Base-by-base conservation (phyloP, 805 yeast species). In the Ogataea corticis region DNA sequence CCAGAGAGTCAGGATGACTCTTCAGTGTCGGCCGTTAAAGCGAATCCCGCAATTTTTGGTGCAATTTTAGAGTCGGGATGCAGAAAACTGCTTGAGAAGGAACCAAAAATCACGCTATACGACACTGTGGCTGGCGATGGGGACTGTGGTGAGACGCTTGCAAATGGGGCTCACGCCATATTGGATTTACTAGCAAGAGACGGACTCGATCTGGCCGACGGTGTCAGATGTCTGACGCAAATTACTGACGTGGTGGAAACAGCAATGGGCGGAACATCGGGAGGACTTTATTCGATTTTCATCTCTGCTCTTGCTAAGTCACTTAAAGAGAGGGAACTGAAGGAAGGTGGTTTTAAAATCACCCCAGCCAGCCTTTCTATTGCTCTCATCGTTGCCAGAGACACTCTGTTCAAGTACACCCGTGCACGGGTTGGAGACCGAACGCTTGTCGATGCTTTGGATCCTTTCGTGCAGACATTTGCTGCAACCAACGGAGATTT, bases 201-300 rank as follows among this genome's bases (percentile, higher is more conserved):
- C 14, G 52, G 61, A 2, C 54, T 75, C 12, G 61, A 61, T 7
- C 52, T 73, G 23, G 38, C 56, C 15, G 82, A 77, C 49, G 79
- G 77, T 2, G 79, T 76, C 12, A 70, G 80, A 37, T 78, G 85
- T 1, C 62, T 87, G 28, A 71, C 80, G 10, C 77, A 77, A 50
- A 74, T 90, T 38, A 86, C 96, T 2, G 95, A 87, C 42, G 62
- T 85, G 15, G 87, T 89, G 31, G 96, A 90, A 62, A 53, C 59
- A 21, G 79, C 79, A 16, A 91, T 91, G 97, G 97, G 96, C 41
- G 97, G 97, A 41, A 91, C 97, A 1, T 85, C 95, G 1, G 97
- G 97, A 43, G 97, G 96, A 0, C 66, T 90, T 23, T 90, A 89
- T 63, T 85, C 95, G 2, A 90, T 90, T 45, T 87, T 72, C 65